Base-by-base conservation (phyloP, 805 yeast species). In the Candida cerambycidarum region DNA sequence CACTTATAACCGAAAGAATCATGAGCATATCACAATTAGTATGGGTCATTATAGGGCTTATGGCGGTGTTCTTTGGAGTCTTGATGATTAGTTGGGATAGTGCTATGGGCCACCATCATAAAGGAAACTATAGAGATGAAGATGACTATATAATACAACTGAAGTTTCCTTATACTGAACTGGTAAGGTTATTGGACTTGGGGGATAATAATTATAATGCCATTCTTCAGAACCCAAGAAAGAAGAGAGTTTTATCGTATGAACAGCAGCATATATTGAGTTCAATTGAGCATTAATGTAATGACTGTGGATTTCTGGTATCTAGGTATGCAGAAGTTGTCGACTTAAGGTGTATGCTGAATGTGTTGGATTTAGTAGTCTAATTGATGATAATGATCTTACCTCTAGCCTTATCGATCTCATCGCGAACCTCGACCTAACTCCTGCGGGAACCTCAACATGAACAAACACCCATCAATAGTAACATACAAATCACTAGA, bases 11-110 rank as follows among this genome's bases (percentile, higher is more conserved):
- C 53, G 56, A 54, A 15, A 57, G 61, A 13, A 46, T 45, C 31
- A 62, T 70, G 57, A 51, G 63, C 5, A 76, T 75, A 45, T 62
- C 74, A 34, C 87, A 82, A 54, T 66, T 82, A 50, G 31, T 63
- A 2, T 69, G 69, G 57, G 69, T 79, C 9, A 43, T 69, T 5
- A 15, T 69, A 1, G 83, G 83, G 1, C 65, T 77, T 12, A 23
- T 70, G 37, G 73, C 79, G 10, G 80, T 80, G 0, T 57, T 82
- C 14, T 75, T 79, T 16, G 96, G 96, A 1, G 96, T 87, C 3
- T 71, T 80, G 25, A 59, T 77, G 10, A 68, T 88, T 14, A 82
- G 89, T 41, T 75, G 82, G 75, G 76, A 66, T 43, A 59, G 66
- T 37, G 69, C 72, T 1, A 55, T 59, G 33, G 48, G 48, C 3